These are phyloP conservation scores for Candida schatavii DNA, from an alignment of 805 yeast genomes.

Conservation along the genomic window DNA sequence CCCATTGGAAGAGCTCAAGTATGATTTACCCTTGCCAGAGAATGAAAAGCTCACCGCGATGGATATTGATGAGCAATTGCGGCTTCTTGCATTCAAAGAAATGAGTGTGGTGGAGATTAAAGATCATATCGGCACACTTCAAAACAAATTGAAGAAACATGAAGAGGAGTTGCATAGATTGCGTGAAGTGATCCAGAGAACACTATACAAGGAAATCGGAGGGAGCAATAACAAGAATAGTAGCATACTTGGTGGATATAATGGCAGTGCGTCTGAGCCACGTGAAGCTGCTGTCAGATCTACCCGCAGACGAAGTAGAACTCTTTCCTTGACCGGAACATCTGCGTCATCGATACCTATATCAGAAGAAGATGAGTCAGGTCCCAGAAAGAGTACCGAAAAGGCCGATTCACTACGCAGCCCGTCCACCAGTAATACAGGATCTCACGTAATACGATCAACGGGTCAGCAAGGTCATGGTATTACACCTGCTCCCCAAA, in stretches of 20 bases:
- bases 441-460: background rate
- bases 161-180: slow-evolving; percentile 51
- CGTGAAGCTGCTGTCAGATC: slow-evolving; percentile 5
- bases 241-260: slow-evolving; percentile 19
- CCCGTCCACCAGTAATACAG: background rate
- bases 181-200: slow-evolving; percentile 45
- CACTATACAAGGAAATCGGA: slow-evolving; percentile 41
- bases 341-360: background rate
- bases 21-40: slow-evolving; percentile 31
- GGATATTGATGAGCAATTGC: slow-evolving; percentile 53
- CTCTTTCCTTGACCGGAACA: slow-evolving; percentile 2
- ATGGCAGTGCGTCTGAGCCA: slow-evolving; percentile 2
- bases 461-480: background rate
- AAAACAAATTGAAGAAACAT: slow-evolving; percentile 35
- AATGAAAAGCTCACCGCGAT: slow-evolving; percentile 22
- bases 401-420: background rate
- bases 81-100: slow-evolving; percentile 66
- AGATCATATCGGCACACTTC: slow-evolving; percentile 48
- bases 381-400: too few species aligned
- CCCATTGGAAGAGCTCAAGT: slow-evolving; percentile 18
- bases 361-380: background rate
- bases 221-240: slow-evolving; percentile 8
- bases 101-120: slow-evolving; percentile 64
- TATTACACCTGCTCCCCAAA: background rate
- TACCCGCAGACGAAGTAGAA: slow-evolving; percentile 3